A percentile compares a stretch with the other conserved stretches of the same genome.
These are phyloP conservation scores for Friedmanniomyces simplex DNA, from an alignment of 495 filamentous ascomycete genomes.

Conservation along the genomic window DNA sequence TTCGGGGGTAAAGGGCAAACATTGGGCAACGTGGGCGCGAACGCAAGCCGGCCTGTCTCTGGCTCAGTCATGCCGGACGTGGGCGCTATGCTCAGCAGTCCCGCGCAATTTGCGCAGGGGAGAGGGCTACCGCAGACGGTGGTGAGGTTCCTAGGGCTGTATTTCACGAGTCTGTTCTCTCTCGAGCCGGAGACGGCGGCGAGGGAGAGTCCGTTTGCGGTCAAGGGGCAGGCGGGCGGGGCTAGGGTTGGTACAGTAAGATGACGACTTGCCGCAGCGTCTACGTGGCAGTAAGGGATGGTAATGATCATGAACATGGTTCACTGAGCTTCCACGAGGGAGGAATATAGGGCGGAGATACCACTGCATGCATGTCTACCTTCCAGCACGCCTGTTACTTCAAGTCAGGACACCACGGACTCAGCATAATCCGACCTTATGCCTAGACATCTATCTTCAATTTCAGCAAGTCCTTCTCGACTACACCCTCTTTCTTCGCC, in stretches of 20 bases:
- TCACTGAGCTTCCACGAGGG: no score
- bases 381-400: no score
- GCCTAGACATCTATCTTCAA: neutral
- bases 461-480: slow-evolving; percentile 24
- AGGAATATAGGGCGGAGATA: no score
- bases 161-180: slow-evolving; percentile 45
- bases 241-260: slow-evolving; percentile 3
- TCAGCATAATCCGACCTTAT: no score
- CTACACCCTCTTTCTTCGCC: slow-evolving; percentile 24
- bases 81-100: slow-evolving; percentile 28
- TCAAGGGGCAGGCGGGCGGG: slow-evolving; percentile 15
- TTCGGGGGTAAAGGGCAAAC: slow-evolving; percentile 35
- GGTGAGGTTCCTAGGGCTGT: slow-evolving; percentile 49
- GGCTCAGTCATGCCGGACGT: slow-evolving; percentile 17
- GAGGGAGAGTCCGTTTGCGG: slow-evolving; percentile 19
- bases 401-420: no score
- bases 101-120: slow-evolving; percentile 33
- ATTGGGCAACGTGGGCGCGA: slow-evolving; percentile 3
- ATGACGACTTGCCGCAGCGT: neutral
- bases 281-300: neutral
- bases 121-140: slow-evolving; percentile 38
- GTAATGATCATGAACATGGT: no score
- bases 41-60: slow-evolving; percentile 1
- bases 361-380: no score
- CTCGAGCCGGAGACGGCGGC: slow-evolving; percentile 17